Evolutionary conservation across 2,329 filamentous ascomycete species (phyloP).

Genomic region (Pseudocercospora musae): DNA sequence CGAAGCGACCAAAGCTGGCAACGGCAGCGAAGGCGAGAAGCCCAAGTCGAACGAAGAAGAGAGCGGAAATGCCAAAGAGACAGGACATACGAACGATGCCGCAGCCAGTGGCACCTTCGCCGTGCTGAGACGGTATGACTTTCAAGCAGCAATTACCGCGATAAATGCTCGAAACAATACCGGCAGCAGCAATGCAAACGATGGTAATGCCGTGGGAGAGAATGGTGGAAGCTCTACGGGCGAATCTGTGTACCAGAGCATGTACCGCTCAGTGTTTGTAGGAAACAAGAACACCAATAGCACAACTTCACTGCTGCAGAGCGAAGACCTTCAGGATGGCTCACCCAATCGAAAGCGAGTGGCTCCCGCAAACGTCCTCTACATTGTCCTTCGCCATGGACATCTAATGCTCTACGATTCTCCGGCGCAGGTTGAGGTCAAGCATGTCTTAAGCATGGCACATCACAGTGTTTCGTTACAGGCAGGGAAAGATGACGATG

Average conservation of each 20-base stretch:
- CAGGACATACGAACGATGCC: constrained; percentile 17
- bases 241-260: constrained; percentile 93
- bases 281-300: constrained; percentile 54
- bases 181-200: constrained; percentile 7
- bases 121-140: constrained; percentile 33
- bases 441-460: constrained; percentile 89
- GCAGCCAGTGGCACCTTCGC: constrained; percentile 33
- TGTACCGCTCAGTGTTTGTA: constrained; percentile 96
- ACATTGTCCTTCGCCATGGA: constrained; percentile 64
- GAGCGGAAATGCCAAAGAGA: constrained; percentile 10
- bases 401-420: constrained; percentile 98
- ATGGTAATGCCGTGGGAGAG: constrained; percentile 13
- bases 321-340: constrained; percentile 9
- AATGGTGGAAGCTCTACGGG: constrained; percentile 53
- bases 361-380: constrained; percentile 29
- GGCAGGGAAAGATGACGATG: constrained; percentile 52
- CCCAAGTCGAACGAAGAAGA: constrained; percentile 9
- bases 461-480: constrained; percentile 84
- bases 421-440: constrained; percentile 88
- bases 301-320: constrained; percentile 24
- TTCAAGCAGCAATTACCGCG: constrained; percentile 30
- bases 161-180: constrained; percentile 25
- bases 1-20: constrained; percentile 3
- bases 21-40: constrained; percentile 6
- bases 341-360: constrained; percentile 16